A percentile compares a stretch with the other conserved stretches of the same genome.
These are phyloP conservation scores for Chionographis japonica DNA, from an alignment of 106 monocot species.

Conservation along the genomic window DNA sequence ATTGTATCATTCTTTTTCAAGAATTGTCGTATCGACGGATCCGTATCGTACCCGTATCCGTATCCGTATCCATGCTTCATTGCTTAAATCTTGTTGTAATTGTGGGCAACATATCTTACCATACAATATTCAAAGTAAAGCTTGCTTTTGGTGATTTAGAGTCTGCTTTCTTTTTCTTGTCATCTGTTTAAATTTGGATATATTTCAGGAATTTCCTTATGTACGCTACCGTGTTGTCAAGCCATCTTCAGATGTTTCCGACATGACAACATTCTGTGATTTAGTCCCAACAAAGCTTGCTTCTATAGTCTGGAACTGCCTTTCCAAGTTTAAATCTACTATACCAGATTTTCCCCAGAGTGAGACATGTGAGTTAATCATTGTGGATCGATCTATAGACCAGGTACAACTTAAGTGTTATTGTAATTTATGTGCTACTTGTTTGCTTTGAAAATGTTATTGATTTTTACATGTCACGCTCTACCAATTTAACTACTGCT, in stretches of 20 bases:
- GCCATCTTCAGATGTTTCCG: slow-evolving; percentile 36
- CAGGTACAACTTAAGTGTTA: slow-evolving; percentile 33
- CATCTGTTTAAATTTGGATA: not conserved
- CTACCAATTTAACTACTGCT: slow-evolving; percentile 4
- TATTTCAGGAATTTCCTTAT: slow-evolving; percentile 60
- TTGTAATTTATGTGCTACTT: not conserved
- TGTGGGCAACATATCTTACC: too few relatives aligned
- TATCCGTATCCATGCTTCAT: too few relatives aligned
- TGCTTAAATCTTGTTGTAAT: too few relatives aligned
- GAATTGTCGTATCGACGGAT: too few relatives aligned
- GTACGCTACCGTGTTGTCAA: slow-evolving; percentile 69
- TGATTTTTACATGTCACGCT: slow-evolving; percentile 1
- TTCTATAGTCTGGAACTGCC: slow-evolving; percentile 50
- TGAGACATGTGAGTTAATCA: slow-evolving; percentile 72
- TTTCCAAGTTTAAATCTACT: slow-evolving; percentile 56
- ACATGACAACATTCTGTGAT: slow-evolving; percentile 26
- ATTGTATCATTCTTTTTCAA: too few relatives aligned
- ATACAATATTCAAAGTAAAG: too few relatives aligned
- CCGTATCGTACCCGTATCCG: too few relatives aligned
- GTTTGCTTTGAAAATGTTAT: not conserved
- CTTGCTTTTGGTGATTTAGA: too few relatives aligned
- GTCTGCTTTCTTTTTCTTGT: too few relatives aligned
- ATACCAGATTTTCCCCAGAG: slow-evolving; percentile 72
- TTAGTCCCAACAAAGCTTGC: slow-evolving; percentile 64
- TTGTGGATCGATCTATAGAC: slow-evolving; percentile 62